These are phyloP conservation scores for Solanum phureja DNA, from an alignment of 257 asterid species.

Conservation along the genomic window DNA sequence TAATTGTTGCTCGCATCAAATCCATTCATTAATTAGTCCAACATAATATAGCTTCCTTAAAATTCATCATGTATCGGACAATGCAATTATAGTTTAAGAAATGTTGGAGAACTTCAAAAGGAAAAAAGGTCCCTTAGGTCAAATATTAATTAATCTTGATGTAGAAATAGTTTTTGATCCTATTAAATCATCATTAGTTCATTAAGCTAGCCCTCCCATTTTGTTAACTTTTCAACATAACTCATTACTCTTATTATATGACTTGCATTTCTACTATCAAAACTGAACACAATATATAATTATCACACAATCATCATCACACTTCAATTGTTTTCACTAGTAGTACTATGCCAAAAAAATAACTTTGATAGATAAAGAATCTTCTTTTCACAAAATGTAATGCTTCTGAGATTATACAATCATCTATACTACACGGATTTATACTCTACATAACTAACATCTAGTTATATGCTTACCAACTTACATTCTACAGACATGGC, in stretches of 20 bases:
- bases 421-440: background rate
- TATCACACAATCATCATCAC: too few relatives aligned
- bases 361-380: too few relatives aligned
- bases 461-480: background rate
- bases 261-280: background rate
- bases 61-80: background rate
- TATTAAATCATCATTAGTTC: background rate
- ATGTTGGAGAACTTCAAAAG: background rate
- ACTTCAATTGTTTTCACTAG: too few relatives aligned
- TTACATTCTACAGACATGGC: background rate
- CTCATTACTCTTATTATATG: too few relatives aligned
- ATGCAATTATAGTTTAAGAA: background rate
- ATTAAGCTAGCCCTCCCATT: background rate
- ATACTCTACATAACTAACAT: background rate
- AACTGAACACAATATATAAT: too few relatives aligned
- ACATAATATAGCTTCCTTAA: background rate
- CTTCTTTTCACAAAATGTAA: too few relatives aligned
- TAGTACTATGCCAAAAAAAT: too few relatives aligned
- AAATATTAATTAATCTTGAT: background rate
- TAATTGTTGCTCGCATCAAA: background rate
- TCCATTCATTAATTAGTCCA: background rate
- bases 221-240: background rate
- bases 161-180: background rate
- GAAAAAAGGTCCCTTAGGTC: background rate
- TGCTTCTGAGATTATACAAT: too few relatives aligned